Conservation (phyloP, 768 basidiomycete species). For the Dictyophora rubrovolvata region DNA sequence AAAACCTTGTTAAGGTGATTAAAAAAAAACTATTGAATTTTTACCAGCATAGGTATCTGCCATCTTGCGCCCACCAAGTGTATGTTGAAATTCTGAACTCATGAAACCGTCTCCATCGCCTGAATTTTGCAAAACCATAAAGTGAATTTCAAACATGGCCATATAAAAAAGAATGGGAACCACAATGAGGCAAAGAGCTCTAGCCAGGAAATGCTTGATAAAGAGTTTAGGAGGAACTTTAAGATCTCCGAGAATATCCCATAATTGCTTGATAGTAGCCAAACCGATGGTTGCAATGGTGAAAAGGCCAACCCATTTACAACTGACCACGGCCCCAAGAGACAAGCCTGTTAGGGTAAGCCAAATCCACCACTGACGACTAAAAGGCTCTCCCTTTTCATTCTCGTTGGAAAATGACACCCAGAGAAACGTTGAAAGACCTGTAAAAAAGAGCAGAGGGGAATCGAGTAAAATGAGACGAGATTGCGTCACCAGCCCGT, state of each 20-base stretch:
- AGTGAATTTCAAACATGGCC: constrained; percentile 94
- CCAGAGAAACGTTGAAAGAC: constrained; percentile 80
- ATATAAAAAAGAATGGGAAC: constrained; percentile 88
- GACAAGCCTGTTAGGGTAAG: constrained; percentile 77
- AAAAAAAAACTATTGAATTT: constrained; percentile 14
- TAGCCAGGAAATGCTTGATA: constrained; percentile 76
- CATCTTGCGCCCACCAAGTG: constrained; percentile 82
- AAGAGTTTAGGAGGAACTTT: constrained; percentile 67
- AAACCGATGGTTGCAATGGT: constrained; percentile 91
- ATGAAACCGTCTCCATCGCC: constrained; percentile 99
- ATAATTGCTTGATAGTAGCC: constrained; percentile 77
- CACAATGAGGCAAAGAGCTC: constrained; percentile 81
- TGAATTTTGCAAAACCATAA: constrained; percentile 74
- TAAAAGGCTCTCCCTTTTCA: constrained; percentile 76
- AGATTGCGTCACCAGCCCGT: constrained; percentile 90
- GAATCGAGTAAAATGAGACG: constrained; percentile 96
- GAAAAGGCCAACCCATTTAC: constrained; percentile 98
- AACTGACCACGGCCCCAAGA: constrained; percentile 85
- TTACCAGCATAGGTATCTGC: constrained; percentile 82
- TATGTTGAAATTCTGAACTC: constrained; percentile 98
- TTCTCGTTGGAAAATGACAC: constrained; percentile 79
- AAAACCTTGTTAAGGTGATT: not conserved
- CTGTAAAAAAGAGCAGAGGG: constrained; percentile 97
- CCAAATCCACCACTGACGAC: constrained; percentile 87
- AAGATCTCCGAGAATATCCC: constrained; percentile 82